These are phyloP conservation scores for Boletus reticulatus DNA, from an alignment of 768 basidiomycete species.

Conservation along the genomic window DNA sequence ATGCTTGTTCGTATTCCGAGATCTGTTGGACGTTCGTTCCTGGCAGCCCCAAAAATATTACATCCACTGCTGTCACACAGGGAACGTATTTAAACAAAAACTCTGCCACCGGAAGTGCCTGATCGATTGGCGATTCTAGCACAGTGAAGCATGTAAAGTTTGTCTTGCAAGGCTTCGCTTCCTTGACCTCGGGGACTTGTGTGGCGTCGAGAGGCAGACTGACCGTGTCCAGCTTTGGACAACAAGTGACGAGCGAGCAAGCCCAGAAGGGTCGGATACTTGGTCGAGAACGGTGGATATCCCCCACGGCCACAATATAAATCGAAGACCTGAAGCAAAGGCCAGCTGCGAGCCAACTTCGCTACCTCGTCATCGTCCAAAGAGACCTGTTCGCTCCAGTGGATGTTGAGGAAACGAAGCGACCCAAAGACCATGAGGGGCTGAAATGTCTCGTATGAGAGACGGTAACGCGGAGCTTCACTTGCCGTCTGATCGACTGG, in stretches of 20 bases:
- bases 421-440: constrained; percentile 1
- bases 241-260: constrained; percentile 1
- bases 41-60: neutral
- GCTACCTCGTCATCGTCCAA: constrained; percentile 7
- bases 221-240: neutral
- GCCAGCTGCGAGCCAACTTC: constrained; percentile 6
- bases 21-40: neutral
- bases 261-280: constrained; percentile 6
- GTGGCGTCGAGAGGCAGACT: constrained; percentile 11
- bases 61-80: neutral
- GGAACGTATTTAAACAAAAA: constrained; percentile 9
- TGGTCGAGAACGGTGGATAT: constrained; percentile 3
- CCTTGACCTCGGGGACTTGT: constrained; percentile 4
- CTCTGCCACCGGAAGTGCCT: constrained; percentile 8
- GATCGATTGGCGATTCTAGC: constrained; percentile 12
- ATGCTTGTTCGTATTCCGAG: neutral
- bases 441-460: constrained; percentile 5
- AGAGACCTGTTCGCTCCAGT: constrained; percentile 11
- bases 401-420: constrained; percentile 4
- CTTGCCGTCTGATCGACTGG: neutral
- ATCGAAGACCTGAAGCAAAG: neutral
- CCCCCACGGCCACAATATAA: constrained; percentile 5
- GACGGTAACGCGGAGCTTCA: neutral
- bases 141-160: neutral
- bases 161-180: neutral